Conservation (phyloP, 2,329 filamentous ascomycete species). For the Fusarium buxicola region DNA sequence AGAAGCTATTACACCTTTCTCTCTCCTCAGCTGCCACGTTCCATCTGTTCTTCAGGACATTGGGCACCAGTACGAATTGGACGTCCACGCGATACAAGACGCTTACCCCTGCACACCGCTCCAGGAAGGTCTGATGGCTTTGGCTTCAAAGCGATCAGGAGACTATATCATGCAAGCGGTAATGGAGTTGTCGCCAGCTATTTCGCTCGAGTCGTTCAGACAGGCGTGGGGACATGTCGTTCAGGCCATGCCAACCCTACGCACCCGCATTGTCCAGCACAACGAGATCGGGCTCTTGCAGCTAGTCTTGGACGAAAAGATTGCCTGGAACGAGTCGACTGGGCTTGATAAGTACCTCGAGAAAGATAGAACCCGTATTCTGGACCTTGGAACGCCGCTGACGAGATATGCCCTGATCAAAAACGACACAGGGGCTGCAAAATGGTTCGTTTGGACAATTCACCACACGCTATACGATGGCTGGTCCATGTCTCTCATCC, state of each 20-base stretch:
- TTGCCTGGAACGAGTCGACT: constrained; percentile 4
- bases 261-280: constrained; percentile 27
- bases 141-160: constrained; percentile 49
- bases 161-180: constrained; percentile 52
- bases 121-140: constrained; percentile 55
- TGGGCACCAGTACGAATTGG: too few species aligned
- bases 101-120: constrained; percentile 55
- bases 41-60: too few species aligned
- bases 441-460: constrained; percentile 41
- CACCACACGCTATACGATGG: constrained; percentile 49
- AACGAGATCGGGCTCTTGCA: constrained; percentile 16
- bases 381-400: constrained; percentile 21
- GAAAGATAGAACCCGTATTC: neutral
- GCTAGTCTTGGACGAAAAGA: constrained; percentile 7
- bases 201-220: constrained; percentile 2
- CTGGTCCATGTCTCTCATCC: constrained; percentile 38
- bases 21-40: too few species aligned
- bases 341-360: constrained; percentile 7
- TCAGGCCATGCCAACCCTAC: constrained; percentile 2
- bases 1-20: too few species aligned
- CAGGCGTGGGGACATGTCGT: constrained; percentile 27
- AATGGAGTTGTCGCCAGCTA: constrained; percentile 27
- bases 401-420: constrained; percentile 9
- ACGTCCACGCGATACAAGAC: constrained; percentile 56
- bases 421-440: neutral